Base-by-base conservation (phyloP, 305 asterid genomes). In the Fraxinus greggii region DNA sequence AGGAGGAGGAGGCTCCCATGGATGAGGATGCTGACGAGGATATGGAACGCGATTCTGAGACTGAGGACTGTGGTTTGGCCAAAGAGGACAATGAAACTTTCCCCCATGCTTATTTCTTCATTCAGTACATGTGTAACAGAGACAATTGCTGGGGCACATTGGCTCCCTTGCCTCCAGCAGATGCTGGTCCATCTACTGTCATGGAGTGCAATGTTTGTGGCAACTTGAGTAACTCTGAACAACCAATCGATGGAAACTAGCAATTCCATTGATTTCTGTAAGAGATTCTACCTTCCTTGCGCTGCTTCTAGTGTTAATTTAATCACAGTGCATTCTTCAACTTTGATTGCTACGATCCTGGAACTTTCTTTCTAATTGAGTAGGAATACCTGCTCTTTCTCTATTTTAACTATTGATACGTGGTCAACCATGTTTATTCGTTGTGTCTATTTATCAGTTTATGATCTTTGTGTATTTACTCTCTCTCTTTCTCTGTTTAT, bases 131-230 rank as follows among this genome's bases (percentile, higher is more conserved):
- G 97, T 94, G 99, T 87, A 87, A 83, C 77, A 81, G 82, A 86
- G 97, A 94, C 15, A 85, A 90, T 65, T 95, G 98, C 79, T 86
- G 96, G 84, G 99, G 99, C 74, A 95, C 98, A 4, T 89, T 95
- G 94, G 98, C 98, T 80, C 98, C 98, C 38, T 82, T 92, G 42
- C 95, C 97, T 7, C 94, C 92, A 0, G 85, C 79, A 6, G 92
- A 83, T 84, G 78, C 87, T 29, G 81, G 83, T 13, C 80, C 86
- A 3, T 84, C 97, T 15, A 61, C 82, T 0, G 81, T 89, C 59
- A 89, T 94, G 95, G 99, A 94, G 90, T 94, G 99, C 86, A 94
- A 92, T 88, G 93, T 90, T 80, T 94, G 97, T 77, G 94, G 98
- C 77, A 86, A 83, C 87, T 76, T 94, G 90, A 89, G 85, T 86